Percentiles rank a stretch among this genome's conserved stretches.
phyloP scores from a whole-genome alignment of 768 basidiomycete species.

The Paxillus involutus region DNA sequence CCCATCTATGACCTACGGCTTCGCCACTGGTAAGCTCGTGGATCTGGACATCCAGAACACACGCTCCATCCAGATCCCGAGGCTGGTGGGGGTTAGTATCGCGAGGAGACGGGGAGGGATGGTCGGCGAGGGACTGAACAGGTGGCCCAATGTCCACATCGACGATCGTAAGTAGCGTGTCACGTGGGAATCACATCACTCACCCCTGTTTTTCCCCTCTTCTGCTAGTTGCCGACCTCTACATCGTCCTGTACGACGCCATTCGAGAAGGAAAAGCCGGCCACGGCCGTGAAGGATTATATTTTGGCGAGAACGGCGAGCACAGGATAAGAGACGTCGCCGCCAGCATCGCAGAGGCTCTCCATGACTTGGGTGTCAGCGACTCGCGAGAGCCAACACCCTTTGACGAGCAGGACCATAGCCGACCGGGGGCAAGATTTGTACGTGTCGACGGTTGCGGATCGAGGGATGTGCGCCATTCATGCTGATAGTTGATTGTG shows the following conservation, averaged over 20 bases:
- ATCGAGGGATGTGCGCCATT: too few species aligned
- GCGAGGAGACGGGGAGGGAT: conserved; percentile 54
- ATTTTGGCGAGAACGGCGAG: conserved; percentile 55
- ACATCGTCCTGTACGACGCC: conserved; percentile 43
- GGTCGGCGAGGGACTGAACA: conserved; percentile 57
- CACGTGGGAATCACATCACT: neutral
- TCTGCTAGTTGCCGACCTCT: conserved; percentile 37
- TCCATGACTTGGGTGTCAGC: conserved; percentile 15
- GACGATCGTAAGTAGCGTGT: conserved; percentile 35
- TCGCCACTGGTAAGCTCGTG: conserved; percentile 48
- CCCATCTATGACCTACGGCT: conserved; percentile 61
- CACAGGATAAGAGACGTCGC: conserved; percentile 45
- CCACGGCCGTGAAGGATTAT: conserved; percentile 46
- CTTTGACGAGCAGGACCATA: conserved; percentile 35
- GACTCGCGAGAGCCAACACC: conserved; percentile 34
- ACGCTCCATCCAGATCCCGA: conserved; percentile 57
- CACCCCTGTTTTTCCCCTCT: neutral
- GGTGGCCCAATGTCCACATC: conserved; percentile 62
- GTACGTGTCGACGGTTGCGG: neutral
- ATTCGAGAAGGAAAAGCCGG: conserved; percentile 17
- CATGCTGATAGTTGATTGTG: neutral
- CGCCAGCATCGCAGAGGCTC: conserved; percentile 39
- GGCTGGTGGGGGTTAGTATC: conserved; percentile 42
- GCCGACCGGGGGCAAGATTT: neutral
- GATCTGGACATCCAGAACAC: conserved; percentile 44